Evolutionary conservation across 306 rosid species (phyloP).

Genomic region (Trifolium fragiferum): DNA sequence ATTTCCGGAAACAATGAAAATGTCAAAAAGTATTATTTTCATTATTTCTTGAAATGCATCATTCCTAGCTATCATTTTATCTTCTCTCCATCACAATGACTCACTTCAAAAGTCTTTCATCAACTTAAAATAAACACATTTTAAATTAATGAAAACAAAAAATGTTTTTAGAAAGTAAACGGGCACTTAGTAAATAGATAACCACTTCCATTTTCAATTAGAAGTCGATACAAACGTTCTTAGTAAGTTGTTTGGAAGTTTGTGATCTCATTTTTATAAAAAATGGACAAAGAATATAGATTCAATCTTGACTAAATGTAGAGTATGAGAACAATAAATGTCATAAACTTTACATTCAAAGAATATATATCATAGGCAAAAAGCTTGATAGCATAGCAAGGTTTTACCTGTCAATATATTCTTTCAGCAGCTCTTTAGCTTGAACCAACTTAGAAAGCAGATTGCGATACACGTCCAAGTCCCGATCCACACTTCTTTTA

Average conservation of each 20-base stretch:
- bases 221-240: background rate
- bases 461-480: slow-evolving; percentile 95
- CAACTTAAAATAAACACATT: too few relatives aligned
- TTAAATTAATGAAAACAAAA: too few relatives aligned
- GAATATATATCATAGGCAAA: background rate
- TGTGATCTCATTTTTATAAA: background rate
- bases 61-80: too few relatives aligned
- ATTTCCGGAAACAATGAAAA: too few relatives aligned
- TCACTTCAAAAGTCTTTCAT: too few relatives aligned
- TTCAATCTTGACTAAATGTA: slow-evolving; percentile 1
- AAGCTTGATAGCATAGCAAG: background rate
- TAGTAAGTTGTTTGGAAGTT: background rate
- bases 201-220: slow-evolving; percentile 1
- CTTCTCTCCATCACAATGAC: too few relatives aligned
- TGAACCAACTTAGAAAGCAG: slow-evolving; percentile 96
- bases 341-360: background rate
- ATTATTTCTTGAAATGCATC: too few relatives aligned
- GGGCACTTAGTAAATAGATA: background rate
- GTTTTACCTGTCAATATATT: slow-evolving; percentile 81
- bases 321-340: background rate
- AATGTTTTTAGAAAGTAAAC: too few relatives aligned
- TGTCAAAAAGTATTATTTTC: too few relatives aligned
- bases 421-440: slow-evolving; percentile 95
- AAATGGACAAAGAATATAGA: slow-evolving; percentile 13
- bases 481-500: slow-evolving; percentile 93